Base-by-base conservation (phyloP, 2,329 filamentous ascomycete species). In the Aspergillus eucalypticola region DNA sequence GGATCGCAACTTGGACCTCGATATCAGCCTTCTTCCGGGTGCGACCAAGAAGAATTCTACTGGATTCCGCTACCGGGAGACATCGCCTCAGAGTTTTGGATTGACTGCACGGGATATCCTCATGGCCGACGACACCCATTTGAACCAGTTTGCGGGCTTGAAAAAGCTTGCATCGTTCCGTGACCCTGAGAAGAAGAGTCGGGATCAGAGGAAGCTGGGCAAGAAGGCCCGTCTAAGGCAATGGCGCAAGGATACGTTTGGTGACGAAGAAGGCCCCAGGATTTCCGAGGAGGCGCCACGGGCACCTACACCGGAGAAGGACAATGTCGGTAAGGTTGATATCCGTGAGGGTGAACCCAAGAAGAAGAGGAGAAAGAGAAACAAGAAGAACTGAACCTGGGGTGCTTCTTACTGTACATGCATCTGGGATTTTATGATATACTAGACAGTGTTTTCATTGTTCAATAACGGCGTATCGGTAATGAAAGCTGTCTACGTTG, bases 141-240 rank as follows among this genome's bases (percentile, higher is more conserved):
- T 99, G 65, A 99, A 99, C 76, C 84, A 93, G 66, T 99, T 90
- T 72, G 94, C 89, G 5, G 94, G 95, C 6, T 81, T 99, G 71
- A 99, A 99, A 84, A 98, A 97, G 80, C 85, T 97, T 61, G 93
- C 94, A 4, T 83, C 90, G 5, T 99, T 95, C 81, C 86, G 95
- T 59, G 93, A 97, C 73, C 81, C 83, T 3, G 90, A 93, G 69
- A 95, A 96, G 84, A 98, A 98, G 83, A 84, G 85, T 67, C 90
- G 89, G 70, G 95, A 99, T 73, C 87, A 88, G 79, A 96, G 96
- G 83, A 85, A 86, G 69, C 83, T 98, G 29, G 90, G 91, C 65
- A 99, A 98, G 85, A 98, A 98, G 81, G 91, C 91, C 7, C 84
- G 94, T 19, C 81, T 99, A 62, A 83, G 92, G 71, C 86, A 97